phyloP scores from a whole-genome alignment of 2,329 filamentous ascomycete species.

The Paecilomyces dactylethromorphus region DNA sequence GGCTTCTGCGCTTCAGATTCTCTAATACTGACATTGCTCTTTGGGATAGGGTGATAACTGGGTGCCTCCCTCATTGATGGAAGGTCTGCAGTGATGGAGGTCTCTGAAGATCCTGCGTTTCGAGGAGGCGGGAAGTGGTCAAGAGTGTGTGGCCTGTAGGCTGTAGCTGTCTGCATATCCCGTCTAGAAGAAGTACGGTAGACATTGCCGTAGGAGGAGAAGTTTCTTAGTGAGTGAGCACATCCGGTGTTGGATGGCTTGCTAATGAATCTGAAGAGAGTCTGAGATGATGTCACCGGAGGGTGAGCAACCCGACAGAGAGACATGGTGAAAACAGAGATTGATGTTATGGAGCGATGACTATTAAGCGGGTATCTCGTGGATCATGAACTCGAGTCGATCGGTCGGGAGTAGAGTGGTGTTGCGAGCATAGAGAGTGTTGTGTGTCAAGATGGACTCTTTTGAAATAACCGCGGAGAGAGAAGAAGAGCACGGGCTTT shows the following conservation, averaged over 20 bases:
- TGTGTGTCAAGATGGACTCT: conserved; percentile 10
- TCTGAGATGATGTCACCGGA: conserved; percentile 43
- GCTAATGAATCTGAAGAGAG: conserved; percentile 31
- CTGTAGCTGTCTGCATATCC: conserved; percentile 59
- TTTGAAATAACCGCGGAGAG: conserved; percentile 10
- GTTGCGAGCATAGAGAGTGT: conserved; percentile 6
- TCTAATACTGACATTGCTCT: conserved; percentile 42
- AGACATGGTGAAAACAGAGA: conserved; percentile 27
- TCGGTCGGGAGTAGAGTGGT: conserved; percentile 5
- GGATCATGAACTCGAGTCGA: conserved; percentile 12
- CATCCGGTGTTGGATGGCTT: conserved; percentile 33
- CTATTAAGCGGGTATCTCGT: not conserved
- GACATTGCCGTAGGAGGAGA: conserved; percentile 40
- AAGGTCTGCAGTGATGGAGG: conserved; percentile 52
- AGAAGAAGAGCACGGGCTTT: conserved; percentile 11
- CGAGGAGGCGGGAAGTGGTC: conserved; percentile 51
- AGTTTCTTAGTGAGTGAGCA: conserved; percentile 36
- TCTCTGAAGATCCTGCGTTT: conserved; percentile 53
- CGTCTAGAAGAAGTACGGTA: conserved; percentile 47
- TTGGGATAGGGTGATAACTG: conserved; percentile 16
- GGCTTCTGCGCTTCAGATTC: conserved; percentile 64
- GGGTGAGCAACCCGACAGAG: conserved; percentile 29
- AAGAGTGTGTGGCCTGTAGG: conserved; percentile 57
- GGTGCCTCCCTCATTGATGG: conserved; percentile 39
- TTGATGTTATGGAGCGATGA: conserved; percentile 1